Base-by-base conservation (phyloP, 2,329 filamentous ascomycete genomes). In the Aspergillus ustus region DNA sequence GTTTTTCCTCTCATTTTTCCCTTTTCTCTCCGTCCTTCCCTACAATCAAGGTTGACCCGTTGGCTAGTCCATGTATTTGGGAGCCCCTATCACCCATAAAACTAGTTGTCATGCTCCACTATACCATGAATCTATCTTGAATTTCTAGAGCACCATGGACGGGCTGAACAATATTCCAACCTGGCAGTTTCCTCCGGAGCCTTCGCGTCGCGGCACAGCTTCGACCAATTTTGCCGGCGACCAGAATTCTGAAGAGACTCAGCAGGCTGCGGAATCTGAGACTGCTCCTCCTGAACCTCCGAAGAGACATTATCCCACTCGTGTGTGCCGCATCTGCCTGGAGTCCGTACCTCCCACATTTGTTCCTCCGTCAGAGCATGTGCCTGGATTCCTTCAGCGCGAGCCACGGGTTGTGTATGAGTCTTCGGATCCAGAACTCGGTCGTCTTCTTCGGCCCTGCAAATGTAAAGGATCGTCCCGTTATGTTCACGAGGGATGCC, bases 401-500 rank as follows among this genome's bases (percentile, higher is more conserved):
- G 74, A 74, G 46, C 84, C 86, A 19, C 82, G 83, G 53, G 86
- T 90, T 50, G 82, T 83, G 20, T 97, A 96, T 72, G 84, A 89
- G 55, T 93, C 91, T 25, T 86, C 91, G 63, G 91, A 92, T 66
- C 84, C 87, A 7, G 84, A 89, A 66, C 84, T 90, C 31, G 92
- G 92, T 44, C 89, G 92, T 54, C 82, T 99, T 29, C 85, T 98
- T 69, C 90, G 91, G 57, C 95, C 95, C 40, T 99, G 95, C 83
- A 88, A 89, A 78, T 99, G 95, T 84, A 96, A 92, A 80, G 95
- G 95, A 56, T 92, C 91, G 44, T 91, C 94, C 69, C 91, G 91
- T 79, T 97, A 96, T 77, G 93, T 98, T 25, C 95, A 99, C 76
- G 92, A 97, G 77, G 90, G 88, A 31, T 99, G 95, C 73, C 83